These are phyloP conservation scores for Claviceps humidiphila DNA, from an alignment of 2,329 filamentous ascomycete species.

Conservation along the genomic window DNA sequence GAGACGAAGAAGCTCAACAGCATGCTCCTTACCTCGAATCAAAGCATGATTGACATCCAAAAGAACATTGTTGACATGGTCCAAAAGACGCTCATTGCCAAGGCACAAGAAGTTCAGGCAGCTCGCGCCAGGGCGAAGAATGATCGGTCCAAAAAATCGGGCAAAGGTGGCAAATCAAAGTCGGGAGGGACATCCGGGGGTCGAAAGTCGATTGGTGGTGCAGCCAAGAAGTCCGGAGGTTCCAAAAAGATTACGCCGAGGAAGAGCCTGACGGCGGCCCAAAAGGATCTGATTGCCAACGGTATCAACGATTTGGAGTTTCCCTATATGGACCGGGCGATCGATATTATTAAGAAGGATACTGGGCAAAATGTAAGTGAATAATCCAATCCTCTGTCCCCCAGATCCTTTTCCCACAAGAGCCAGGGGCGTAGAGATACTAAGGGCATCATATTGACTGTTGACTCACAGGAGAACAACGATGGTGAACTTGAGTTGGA, in stretches of 20 bases:
- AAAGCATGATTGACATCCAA: slow-evolving; percentile 40
- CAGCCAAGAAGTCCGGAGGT: slow-evolving; percentile 23
- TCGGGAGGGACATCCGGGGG: slow-evolving; percentile 17
- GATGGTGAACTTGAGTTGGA: slow-evolving; percentile 47
- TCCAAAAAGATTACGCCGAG: slow-evolving; percentile 32
- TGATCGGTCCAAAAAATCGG: slow-evolving; percentile 48
- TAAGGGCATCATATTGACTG: neutral
- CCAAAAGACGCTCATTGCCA: slow-evolving; percentile 59
- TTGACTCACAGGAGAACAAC: slow-evolving; percentile 36
- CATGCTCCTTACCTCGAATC: slow-evolving; percentile 37
- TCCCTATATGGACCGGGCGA: slow-evolving; percentile 63
- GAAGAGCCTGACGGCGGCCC: slow-evolving; percentile 53
- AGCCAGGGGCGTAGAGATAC: neutral
- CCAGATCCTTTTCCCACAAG: too few relatives aligned
- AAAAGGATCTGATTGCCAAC: slow-evolving; percentile 85
- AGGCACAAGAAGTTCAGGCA: slow-evolving; percentile 50
- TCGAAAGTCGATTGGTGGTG: slow-evolving; percentile 29
- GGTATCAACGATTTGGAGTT: slow-evolving; percentile 72
- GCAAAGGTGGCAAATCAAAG: slow-evolving; percentile 44
- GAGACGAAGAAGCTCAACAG: slow-evolving; percentile 46
- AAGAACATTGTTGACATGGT: slow-evolving; percentile 51
- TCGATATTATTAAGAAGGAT: slow-evolving; percentile 82
- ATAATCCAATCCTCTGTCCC: too few relatives aligned
- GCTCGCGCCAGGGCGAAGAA: slow-evolving; percentile 32
- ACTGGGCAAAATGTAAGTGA: slow-evolving; percentile 58